Conservation (phyloP, 495 filamentous ascomycete genomes). For the Articulospora tetracladia region DNA sequence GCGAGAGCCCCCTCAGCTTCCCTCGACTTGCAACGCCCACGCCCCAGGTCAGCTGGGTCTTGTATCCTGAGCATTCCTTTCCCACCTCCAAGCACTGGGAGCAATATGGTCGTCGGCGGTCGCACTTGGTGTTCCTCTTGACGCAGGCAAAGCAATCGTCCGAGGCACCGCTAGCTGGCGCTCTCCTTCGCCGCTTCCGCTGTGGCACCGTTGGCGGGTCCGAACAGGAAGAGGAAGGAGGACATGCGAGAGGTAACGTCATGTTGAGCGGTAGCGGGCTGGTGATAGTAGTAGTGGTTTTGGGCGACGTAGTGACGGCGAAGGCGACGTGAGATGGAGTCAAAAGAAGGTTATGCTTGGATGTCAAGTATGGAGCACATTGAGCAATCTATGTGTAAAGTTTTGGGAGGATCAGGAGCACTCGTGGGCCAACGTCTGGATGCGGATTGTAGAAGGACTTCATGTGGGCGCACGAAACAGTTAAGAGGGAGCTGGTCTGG, state of each 20-base stretch:
- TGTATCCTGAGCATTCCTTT: constrained; percentile 94
- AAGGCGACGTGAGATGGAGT: neutral
- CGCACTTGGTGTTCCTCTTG: constrained; percentile 79
- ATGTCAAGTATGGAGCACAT: constrained; percentile 6
- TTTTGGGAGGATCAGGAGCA: neutral
- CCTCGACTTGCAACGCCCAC: constrained; percentile 95
- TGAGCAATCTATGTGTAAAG: constrained; percentile 9
- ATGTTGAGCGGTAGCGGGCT: constrained; percentile 12
- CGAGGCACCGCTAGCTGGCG: constrained; percentile 81
- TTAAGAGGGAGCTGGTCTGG: constrained; percentile 17
- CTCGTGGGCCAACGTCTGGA: constrained; percentile 16
- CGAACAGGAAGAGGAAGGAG: constrained; percentile 15
- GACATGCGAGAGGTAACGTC: constrained; percentile 26
- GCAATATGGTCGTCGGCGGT: constrained; percentile 91
- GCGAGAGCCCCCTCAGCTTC: constrained; percentile 83
- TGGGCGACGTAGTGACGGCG: neutral
- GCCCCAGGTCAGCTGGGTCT: constrained; percentile 96
- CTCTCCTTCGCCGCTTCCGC: constrained; percentile 82
- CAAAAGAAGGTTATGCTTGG: neutral
- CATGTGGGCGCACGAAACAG: constrained; percentile 15
- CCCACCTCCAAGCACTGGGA: constrained; percentile 88
- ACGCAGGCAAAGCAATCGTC: constrained; percentile 96
- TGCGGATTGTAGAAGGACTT: constrained; percentile 4
- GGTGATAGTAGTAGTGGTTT: neutral
- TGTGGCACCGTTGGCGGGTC: constrained; percentile 33